Conservation (phyloP, 306 rosid species). For the Sindora glabra region DNA sequence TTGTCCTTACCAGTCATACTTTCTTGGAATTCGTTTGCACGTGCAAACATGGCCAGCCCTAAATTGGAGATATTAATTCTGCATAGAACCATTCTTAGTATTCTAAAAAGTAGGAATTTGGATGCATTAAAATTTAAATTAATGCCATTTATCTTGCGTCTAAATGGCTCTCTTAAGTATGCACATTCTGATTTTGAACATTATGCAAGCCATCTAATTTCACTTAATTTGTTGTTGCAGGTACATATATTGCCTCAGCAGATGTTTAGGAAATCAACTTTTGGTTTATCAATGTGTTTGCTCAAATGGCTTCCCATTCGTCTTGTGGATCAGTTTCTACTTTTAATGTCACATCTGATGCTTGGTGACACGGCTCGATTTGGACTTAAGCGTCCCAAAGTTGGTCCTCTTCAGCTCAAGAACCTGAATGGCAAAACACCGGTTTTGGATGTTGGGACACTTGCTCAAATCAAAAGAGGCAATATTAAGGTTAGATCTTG, state of each 20-base stretch:
- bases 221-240: conserved; percentile 27
- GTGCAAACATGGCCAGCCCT: conserved; percentile 58
- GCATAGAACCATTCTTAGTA: too few species aligned
- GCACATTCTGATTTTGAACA: background rate
- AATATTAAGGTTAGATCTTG: conserved; percentile 63
- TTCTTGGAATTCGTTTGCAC: conserved; percentile 58
- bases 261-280: conserved; percentile 89
- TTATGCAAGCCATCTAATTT: background rate
- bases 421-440: conserved; percentile 76
- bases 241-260: conserved; percentile 91
- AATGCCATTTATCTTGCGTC: conserved; percentile 14
- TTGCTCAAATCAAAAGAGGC: conserved; percentile 64
- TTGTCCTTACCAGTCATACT: too few species aligned
- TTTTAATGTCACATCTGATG: conserved; percentile 57
- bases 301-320: conserved; percentile 75
- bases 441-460: conserved; percentile 89
- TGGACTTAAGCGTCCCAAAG: conserved; percentile 70
- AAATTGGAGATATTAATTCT: too few species aligned
- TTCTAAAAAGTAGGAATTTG: conserved; percentile 12
- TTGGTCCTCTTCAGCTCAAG: conserved; percentile 86
- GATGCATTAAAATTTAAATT: conserved; percentile 28
- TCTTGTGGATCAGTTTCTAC: conserved; percentile 74
- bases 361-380: conserved; percentile 75
- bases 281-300: conserved; percentile 84
- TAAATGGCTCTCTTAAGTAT: too few species aligned